Percentiles rank a stretch among this genome's conserved stretches.
These are phyloP conservation scores for Pseudovirgaria hyperparasitica DNA, from an alignment of 2,329 filamentous ascomycete species.

Conservation along the genomic window DNA sequence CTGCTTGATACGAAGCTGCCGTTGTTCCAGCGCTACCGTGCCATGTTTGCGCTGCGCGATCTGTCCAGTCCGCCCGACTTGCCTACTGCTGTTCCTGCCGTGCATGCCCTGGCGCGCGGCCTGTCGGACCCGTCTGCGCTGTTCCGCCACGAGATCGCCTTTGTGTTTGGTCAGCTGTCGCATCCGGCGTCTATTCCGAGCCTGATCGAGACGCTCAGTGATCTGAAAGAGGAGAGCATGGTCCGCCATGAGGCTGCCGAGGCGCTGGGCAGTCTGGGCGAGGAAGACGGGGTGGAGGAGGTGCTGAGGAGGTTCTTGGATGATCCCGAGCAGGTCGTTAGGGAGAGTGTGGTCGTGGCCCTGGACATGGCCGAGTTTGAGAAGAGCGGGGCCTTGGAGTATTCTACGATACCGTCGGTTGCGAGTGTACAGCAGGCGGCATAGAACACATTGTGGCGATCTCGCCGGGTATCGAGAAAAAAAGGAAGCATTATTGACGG, in stretches of 20 bases:
- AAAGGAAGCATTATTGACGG: slow-evolving; percentile 5
- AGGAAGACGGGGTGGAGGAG: slow-evolving; percentile 86
- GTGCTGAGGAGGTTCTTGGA: slow-evolving; percentile 71
- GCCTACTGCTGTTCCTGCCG: slow-evolving; percentile 76
- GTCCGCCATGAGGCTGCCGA: slow-evolving; percentile 96
- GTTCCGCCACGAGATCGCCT: slow-evolving; percentile 95
- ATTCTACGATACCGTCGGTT: slow-evolving; percentile 90
- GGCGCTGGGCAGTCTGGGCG: slow-evolving; percentile 83
- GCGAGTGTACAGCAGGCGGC: slow-evolving; percentile 3
- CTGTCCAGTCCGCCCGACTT: slow-evolving; percentile 86
- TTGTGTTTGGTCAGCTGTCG: slow-evolving; percentile 92
- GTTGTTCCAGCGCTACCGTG: slow-evolving; percentile 86
- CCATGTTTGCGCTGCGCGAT: slow-evolving; percentile 95
- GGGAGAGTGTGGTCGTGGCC: slow-evolving; percentile 88
- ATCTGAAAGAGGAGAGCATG: slow-evolving; percentile 82
- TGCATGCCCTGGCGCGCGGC: slow-evolving; percentile 74
- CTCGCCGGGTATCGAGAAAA: slow-evolving; percentile 1
- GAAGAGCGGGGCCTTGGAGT: slow-evolving; percentile 76
- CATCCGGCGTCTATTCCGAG: slow-evolving; percentile 95
- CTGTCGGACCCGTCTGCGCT: slow-evolving; percentile 78
- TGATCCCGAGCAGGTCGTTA: slow-evolving; percentile 84
- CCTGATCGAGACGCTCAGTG: slow-evolving; percentile 62
- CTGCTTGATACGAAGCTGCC: slow-evolving; percentile 68
- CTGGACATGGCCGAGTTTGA: slow-evolving; percentile 98
- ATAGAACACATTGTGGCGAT: slow-evolving; percentile 5